Base-by-base conservation (phyloP, 331 rosid species). In the Acacia pycnantha region DNA sequence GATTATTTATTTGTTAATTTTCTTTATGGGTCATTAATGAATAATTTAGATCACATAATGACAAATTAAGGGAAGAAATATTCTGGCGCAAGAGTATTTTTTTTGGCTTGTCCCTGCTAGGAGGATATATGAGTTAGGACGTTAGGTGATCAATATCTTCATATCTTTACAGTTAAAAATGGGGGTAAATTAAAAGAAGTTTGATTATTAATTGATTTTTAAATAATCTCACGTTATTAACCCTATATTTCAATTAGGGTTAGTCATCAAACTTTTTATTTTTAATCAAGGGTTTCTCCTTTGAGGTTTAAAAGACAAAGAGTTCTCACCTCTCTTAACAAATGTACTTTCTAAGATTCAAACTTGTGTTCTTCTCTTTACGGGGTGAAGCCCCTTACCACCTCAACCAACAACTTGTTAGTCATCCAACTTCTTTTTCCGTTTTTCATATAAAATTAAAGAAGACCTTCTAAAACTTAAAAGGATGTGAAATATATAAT, bases 81-180 rank as follows among this genome's bases (percentile, higher is more conserved):
- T 26, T 26, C n/a, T 64, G n/a, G 70, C 27, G 19, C 27, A 73
- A 82, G 81, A 79, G 50, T 80, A 53, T 82, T 82, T 80, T 29
- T 82, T 62, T 85, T 68, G 40, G 83, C 82, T 73, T 43, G 73
- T 51, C 65, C 79, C 8, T 87, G 51, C 85, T 85, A 82, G 88
- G 90, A 85, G 58, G 78, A 47, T 8, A 59, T 48, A 64, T 77
- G 88, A 85, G 88, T 82, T 85, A 84, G 88, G 88, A 68, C 46
- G 88, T 84, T 87, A 87, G 90, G 88, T 87, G 75, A 87, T 84
- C 88, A 31, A 82, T 79, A 82, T 79, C 81, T 82, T 87, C 88
- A 84, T 79, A 12, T 72, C 41, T 15, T 72, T 27, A 56, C n/a
- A 79, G 74, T 79, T 69, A n/a, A 82, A 22, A 43, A 19, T 79